Evolutionary conservation across 345 rosid genomes (phyloP).

Genomic region (Pugionium cornutum): DNA sequence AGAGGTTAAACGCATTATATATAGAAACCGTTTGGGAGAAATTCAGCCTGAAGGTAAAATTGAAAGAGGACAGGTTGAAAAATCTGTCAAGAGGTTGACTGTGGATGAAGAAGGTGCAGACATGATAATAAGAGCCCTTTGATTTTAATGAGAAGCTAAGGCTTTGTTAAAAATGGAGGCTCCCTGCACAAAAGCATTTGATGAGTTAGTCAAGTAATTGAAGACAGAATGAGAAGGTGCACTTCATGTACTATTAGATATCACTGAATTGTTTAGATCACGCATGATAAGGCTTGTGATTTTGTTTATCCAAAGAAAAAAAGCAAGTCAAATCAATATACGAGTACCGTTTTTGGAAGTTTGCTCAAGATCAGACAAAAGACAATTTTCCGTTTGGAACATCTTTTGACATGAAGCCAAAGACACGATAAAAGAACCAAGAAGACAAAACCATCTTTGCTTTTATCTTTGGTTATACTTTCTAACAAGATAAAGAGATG

Average conservation of each 20-base stretch:
- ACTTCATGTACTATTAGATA: not conserved
- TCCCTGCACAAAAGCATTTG: constrained; percentile 12
- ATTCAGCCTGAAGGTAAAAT: constrained; percentile 13
- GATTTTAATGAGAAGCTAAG: constrained; percentile 22
- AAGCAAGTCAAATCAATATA: too few species aligned
- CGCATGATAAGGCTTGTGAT: too few species aligned
- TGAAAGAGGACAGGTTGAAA: constrained; percentile 4
- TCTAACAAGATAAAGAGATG: constrained; percentile 13
- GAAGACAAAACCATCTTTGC: constrained; percentile 12
- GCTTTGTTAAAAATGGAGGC: constrained; percentile 12
- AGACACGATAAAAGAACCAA: not conserved
- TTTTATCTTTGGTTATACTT: constrained; percentile 2
- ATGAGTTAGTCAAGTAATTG: constrained; percentile 15
- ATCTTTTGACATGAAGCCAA: not conserved
- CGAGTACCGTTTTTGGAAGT: too few species aligned
- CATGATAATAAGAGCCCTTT: constrained; percentile 18
- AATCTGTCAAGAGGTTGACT: constrained; percentile 24
- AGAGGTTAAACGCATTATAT: constrained; percentile 31
- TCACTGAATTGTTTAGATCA: too few species aligned
- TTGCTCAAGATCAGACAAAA: too few species aligned
- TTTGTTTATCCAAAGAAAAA: too few species aligned
- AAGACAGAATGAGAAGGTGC: not conserved
- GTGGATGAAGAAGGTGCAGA: constrained; percentile 28
- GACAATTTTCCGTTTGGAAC: too few species aligned
- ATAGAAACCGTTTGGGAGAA: constrained; percentile 26